Evolutionary conservation across 1,284 basidiomycete genomes (phyloP), one percentile per base, ranked within the genome.

Genomic region (Fomitopsis betulina): DNA sequence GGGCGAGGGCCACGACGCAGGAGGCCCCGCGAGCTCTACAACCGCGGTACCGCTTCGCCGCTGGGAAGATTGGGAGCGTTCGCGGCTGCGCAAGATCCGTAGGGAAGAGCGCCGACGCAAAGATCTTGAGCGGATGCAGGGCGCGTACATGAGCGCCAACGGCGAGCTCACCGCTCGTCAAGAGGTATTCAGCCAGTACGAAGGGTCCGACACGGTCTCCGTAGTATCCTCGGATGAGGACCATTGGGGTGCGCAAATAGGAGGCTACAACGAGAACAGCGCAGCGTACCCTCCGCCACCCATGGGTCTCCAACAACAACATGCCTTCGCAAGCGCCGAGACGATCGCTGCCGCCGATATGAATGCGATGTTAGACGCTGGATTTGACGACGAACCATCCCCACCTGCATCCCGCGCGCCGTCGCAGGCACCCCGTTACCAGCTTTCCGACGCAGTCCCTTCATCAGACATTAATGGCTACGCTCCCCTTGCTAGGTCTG

Each of bases 61-160:
- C 58, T 99, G 97, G 97, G 96, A 99, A 74, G 97, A 99, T 68
- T 99, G 97, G 97, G 97, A 99, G 73, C 86, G 95, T 40, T 96
- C 93, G n/a, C 84, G 96, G 37, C 78, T 98, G 55, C 90, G 96
- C 60, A 98, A 98, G 75, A 67, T 95, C 45, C 87, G 85, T 64
- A 87, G 97, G 4, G 96, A 98, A 68, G 95, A 97, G 69, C 85
- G 89, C 66, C 82, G 95, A 53, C 77, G 90, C 65, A 79, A 80
- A 66, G 88, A 96, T 35, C 82, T 96, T 65, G 93, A 94, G 68
- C 83, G 89, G 49, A 73, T 81, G 53, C 86, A 91, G 66, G 79
- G 81, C 3, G 87, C 87, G 43, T 93, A 87, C 71, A 73, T 82
- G 62, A 73, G 79, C 50, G 81, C 84, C 27, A 85, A 87, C 58